Conservation (phyloP, 768 basidiomycete species). For the Rossbeevera mucosa region DNA sequence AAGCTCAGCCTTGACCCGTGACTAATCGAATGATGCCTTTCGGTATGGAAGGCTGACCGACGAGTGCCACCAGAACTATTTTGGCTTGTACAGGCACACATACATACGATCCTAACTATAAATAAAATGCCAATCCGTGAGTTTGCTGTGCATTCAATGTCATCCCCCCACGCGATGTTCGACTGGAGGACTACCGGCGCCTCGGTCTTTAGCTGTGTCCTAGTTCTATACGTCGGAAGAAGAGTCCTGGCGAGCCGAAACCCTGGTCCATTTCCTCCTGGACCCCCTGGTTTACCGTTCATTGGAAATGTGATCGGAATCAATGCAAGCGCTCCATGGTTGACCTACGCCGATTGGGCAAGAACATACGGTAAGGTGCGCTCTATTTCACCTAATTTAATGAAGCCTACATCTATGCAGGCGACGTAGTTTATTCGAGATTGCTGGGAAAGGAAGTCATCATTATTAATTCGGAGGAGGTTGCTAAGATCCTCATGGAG, state of each 20-base stretch:
- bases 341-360: background rate
- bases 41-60: background rate
- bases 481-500: background rate
- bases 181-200: background rate
- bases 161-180: background rate
- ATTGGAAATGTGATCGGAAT: no score
- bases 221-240: background rate
- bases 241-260: background rate
- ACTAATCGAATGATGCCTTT: no score
- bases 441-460: background rate
- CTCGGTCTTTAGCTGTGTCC: background rate
- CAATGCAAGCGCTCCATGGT: background rate
- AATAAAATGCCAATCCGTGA: background rate
- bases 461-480: background rate
- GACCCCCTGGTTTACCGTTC: background rate
- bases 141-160: no score
- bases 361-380: background rate
- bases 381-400: no score
- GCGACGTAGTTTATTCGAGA: background rate
- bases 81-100: background rate
- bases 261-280: background rate
- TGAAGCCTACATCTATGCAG: background rate
- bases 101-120: background rate
- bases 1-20: background rate
- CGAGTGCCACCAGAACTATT: background rate